phyloP scores from a whole-genome alignment of 257 asterid species.

The Jacaranda copaia region DNA sequence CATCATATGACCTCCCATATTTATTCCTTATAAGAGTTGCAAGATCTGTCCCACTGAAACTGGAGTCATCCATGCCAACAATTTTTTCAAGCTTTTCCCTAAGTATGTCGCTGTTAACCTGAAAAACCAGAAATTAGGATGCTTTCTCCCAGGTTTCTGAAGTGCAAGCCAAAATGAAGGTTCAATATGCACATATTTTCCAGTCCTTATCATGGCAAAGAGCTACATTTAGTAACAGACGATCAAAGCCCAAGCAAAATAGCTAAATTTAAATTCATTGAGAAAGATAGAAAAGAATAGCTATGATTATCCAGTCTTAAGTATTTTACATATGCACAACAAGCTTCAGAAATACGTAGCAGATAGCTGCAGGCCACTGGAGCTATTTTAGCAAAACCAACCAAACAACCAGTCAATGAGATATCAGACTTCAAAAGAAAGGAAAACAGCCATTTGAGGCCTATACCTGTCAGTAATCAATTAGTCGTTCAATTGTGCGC shows the following conservation, averaged over 20 bases:
- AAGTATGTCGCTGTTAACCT: slow-evolving; percentile 65
- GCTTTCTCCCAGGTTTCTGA: slow-evolving; percentile 19
- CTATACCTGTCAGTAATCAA: neutral
- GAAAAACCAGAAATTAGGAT: slow-evolving; percentile 44
- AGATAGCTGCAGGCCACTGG: neutral
- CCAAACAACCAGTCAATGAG: neutral
- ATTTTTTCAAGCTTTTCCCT: slow-evolving; percentile 82
- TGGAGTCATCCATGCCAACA: slow-evolving; percentile 83
- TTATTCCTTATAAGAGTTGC: slow-evolving; percentile 93
- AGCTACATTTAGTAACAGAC: neutral
- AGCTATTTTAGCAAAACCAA: neutral
- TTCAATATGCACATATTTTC: neutral
- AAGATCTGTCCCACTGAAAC: slow-evolving; percentile 89
- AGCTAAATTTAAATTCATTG: neutral
- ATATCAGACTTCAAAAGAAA: neutral
- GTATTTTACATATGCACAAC: neutral
- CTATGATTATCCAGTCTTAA: neutral
- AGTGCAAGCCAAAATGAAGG: slow-evolving; percentile 11
- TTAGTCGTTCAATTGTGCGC: neutral
- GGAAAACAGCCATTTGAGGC: neutral
- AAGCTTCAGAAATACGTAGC: neutral
- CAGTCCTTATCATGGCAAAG: neutral
- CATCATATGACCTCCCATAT: slow-evolving; percentile 94
- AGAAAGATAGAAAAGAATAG: neutral
- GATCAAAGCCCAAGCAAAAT: neutral